Evolutionary conservation across 2,329 filamentous ascomycete species (phyloP), one percentile per base, ranked within the genome.

Genomic region (Monilinia polystroma): DNA sequence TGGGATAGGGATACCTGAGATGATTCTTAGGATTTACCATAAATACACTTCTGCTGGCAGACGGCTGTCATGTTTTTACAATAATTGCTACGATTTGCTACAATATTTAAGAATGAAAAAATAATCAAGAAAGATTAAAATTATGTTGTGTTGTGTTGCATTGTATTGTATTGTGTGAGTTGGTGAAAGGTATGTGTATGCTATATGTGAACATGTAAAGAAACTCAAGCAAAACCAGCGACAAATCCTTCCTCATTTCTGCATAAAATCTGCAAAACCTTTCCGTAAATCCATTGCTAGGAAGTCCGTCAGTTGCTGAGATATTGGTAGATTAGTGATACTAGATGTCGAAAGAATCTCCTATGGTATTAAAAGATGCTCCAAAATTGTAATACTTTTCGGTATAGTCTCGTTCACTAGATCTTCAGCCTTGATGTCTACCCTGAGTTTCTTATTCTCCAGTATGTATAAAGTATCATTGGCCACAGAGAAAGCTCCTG

Each of bases 31-130:
- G 10, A 14, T 47, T 58, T n/a, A n/a, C 11, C 29, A 26, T 14
- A 32, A 20, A 23, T 23, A 35, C n/a, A 20, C 29, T 51, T 26
- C 58, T 62, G 45, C 58, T 41, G n/a, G 58, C 58, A 51, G 58
- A 38, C 51, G 4, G 32, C 32, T 62, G 45, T 62, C 26, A 26
- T 51, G n/a, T 38, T 8, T 23, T 62, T 38, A 7, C n/a, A 23
- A 35, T 35, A 38, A 51, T 41, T 38, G 29, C 14, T 51, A 35
- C 4, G 47, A 51, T 26, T 38, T 8, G n/a, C 16, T 60, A 12
- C 11, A 23, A 18, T 20, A 23, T 8, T 23, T 51, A 29, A 32
- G n/a, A 4, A 26, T 8, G 10, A 18, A 38, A 16, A 49, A 59
- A 35, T n/a, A 0, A 18, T 3, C 1, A n/a, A 35, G 32, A 26